Percentiles rank a stretch among this genome's conserved stretches.
Conservation (phyloP, 495 filamentous ascomycete species). For the Podospora pseudopauciseta region DNA sequence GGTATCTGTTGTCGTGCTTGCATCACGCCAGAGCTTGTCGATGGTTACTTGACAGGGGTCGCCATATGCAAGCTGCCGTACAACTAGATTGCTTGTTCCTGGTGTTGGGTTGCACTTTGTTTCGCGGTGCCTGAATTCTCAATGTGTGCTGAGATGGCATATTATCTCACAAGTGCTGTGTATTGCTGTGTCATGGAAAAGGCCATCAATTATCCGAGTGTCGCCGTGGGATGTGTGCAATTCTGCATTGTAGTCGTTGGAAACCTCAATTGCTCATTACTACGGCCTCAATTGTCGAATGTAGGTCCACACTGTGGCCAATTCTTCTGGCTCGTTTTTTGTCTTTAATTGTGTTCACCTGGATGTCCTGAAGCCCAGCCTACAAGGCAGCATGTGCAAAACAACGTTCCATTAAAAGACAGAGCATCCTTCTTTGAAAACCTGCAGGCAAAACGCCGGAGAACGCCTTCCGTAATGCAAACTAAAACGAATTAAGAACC, state of each 20-base stretch:
- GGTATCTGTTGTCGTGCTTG: not conserved
- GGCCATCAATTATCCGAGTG: not conserved
- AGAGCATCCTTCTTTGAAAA: not conserved
- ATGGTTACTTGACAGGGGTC: not conserved
- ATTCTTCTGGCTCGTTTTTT: not conserved
- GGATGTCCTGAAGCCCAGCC: not conserved
- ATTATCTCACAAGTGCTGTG: not conserved
- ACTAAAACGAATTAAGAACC: not conserved
- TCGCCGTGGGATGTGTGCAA: not conserved
- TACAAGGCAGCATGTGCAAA: constrained; percentile 29
- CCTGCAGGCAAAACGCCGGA: not conserved
- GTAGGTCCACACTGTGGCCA: not conserved
- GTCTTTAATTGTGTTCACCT: not conserved
- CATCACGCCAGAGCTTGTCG: not conserved
- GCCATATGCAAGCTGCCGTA: not conserved
- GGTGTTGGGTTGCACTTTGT: constrained; percentile 18
- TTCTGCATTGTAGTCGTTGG: not conserved
- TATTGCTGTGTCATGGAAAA: constrained; percentile 2
- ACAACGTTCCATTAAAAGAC: constrained; percentile 24
- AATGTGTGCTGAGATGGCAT: not conserved
- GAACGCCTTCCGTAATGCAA: not conserved
- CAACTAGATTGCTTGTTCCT: constrained; percentile 27
- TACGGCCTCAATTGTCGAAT: not conserved
- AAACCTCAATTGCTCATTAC: not conserved
- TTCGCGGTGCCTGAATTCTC: constrained; percentile 16